Percentiles rank a stretch among this genome's conserved stretches.
These are phyloP conservation scores for Blastobotrys aristatus DNA, from an alignment of 1,139 yeast genomes.

Conservation along the genomic window DNA sequence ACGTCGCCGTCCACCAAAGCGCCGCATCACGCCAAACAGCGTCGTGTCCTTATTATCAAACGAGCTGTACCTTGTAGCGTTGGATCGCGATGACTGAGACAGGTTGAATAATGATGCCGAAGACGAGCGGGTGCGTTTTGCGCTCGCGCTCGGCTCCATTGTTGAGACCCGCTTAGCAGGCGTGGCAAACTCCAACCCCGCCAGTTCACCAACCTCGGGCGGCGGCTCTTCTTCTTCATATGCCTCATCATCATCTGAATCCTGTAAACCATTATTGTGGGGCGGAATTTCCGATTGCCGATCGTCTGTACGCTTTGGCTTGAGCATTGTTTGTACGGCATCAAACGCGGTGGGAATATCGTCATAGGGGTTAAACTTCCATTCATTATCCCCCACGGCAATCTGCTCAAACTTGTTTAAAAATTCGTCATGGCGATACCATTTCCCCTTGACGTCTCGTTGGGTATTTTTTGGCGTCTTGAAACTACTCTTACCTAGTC, in stretches of 20 bases:
- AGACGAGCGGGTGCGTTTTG: slow-evolving; percentile 1
- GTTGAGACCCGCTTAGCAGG: not conserved
- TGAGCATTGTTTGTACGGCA: slow-evolving; percentile 15
- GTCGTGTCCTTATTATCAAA: not conserved
- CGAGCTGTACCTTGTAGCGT: not conserved
- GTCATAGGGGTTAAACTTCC: not conserved
- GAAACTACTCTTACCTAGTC: slow-evolving; percentile 2
- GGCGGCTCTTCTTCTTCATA: not conserved
- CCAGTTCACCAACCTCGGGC: not conserved
- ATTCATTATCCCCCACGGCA: not conserved
- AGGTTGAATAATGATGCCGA: slow-evolving; percentile 9
- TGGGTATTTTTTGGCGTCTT: slow-evolving; percentile 8
- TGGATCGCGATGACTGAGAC: slow-evolving; percentile 9
- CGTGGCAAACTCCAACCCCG: not conserved
- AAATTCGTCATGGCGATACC: slow-evolving; percentile 8
- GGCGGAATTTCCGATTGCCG: not conserved
- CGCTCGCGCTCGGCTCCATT: not conserved
- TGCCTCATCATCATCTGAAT: not conserved
- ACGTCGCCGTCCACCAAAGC: not conserved
- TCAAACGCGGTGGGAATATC: slow-evolving; percentile 27
- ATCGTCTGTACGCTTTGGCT: not conserved
- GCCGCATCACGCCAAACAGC: not conserved
- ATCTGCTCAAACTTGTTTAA: not conserved
- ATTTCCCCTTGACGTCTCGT: not conserved
- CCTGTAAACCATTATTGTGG: too few relatives aligned